These are phyloP conservation scores for Apostasia shenzhenica DNA, from an alignment of 106 monocot genomes.

Conservation along the genomic window DNA sequence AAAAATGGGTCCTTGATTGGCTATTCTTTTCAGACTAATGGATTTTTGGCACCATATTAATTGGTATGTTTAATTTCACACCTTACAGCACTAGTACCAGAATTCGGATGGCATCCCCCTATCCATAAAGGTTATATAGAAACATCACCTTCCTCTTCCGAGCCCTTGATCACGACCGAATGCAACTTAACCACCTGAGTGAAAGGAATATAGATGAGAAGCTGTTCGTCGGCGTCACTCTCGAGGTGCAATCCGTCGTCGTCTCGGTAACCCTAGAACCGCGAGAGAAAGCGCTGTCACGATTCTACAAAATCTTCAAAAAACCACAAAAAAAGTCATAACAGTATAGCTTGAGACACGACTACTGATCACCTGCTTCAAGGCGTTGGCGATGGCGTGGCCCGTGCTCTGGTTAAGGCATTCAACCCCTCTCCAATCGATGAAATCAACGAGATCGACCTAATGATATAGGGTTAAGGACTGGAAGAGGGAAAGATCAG, in stretches of 20 bases:
- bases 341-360: not conserved
- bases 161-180: constrained; percentile 59
- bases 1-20: not conserved
- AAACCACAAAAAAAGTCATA: not conserved
- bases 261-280: constrained; percentile 72
- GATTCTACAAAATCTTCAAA: not conserved
- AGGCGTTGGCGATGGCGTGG: constrained; percentile 59
- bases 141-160: constrained; percentile 74
- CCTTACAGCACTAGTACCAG: not conserved
- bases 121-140: not conserved
- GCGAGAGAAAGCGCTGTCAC: constrained; percentile 1
- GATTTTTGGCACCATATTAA: not conserved
- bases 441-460: constrained; percentile 93
- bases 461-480: constrained; percentile 3
- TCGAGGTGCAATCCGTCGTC: constrained; percentile 81
- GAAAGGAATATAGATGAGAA: constrained; percentile 84
- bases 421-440: constrained; percentile 89
- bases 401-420: constrained; percentile 76
- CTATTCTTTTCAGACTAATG: not conserved
- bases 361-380: constrained; percentile 54
- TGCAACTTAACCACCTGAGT: constrained; percentile 88
- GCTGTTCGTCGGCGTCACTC: constrained; percentile 88
- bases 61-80: not conserved
- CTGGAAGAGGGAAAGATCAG: not conserved
- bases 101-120: not conserved